Percentiles rank a stretch among this genome's conserved stretches.
phyloP scores from a whole-genome alignment of 371 early-diverging fungal species.

The Lichtheimia hyalospora region DNA sequence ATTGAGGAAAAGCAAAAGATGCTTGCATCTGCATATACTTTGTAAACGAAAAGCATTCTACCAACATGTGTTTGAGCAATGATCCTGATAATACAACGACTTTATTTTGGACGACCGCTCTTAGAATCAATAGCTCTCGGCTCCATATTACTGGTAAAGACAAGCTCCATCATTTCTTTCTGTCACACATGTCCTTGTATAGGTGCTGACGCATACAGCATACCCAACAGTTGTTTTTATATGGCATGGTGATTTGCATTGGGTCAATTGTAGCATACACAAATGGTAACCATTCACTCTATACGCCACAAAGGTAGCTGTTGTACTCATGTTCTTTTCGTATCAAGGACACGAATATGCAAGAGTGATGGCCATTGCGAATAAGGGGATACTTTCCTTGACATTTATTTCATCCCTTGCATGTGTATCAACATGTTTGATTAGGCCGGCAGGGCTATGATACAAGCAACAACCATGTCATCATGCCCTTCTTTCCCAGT shows the following conservation, averaged over 20 bases:
- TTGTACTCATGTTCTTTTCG: background rate
- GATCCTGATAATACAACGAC: background rate
- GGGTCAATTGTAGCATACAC: constrained; percentile 16
- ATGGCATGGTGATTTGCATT: constrained; percentile 15
- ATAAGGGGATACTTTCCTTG: constrained; percentile 16
- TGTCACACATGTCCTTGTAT: constrained; percentile 12
- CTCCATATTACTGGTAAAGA: constrained; percentile 12
- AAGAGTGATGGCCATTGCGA: constrained; percentile 15
- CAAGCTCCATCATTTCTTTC: constrained; percentile 17
- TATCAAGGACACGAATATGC: constrained; percentile 14
- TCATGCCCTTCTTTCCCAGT: constrained; percentile 16
- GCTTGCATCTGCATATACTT: background rate
- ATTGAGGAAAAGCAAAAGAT: too few relatives aligned
- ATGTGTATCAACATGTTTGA: constrained; percentile 11
- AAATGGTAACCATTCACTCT: constrained; percentile 4
- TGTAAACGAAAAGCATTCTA: background rate
- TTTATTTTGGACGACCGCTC: constrained; percentile 5
- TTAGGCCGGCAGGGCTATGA: constrained; percentile 22
- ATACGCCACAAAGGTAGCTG: background rate
- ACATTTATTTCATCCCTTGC: constrained; percentile 19
- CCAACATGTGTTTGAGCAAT: background rate
- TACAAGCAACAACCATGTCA: constrained; percentile 8
- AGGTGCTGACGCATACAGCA: background rate
- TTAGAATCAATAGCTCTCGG: constrained; percentile 10
- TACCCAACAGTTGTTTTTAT: constrained; percentile 1